Evolutionary conservation across 1,139 yeast species (phyloP).

Genomic region (Hanseniaspora sp.): DNA sequence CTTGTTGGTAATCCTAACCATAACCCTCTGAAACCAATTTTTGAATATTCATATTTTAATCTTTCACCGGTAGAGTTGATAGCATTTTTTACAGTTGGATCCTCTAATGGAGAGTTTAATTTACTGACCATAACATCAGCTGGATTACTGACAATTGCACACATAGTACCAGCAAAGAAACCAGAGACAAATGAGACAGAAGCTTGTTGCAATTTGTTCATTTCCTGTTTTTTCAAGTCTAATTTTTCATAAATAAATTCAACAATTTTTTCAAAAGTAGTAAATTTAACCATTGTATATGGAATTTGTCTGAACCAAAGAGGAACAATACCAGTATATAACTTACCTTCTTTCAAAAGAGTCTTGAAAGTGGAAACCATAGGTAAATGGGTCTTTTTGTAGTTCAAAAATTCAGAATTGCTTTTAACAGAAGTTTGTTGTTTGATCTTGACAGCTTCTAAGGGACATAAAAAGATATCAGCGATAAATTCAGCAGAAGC

Average conservation of each 20-base stretch:
- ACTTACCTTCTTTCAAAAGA: constrained; percentile 19
- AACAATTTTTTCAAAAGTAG: constrained; percentile 83
- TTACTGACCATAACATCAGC: constrained; percentile 96
- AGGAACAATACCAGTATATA: constrained; percentile 81
- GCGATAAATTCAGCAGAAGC: constrained; percentile 91
- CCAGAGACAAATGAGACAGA: constrained; percentile 92
- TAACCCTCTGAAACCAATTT: constrained; percentile 78
- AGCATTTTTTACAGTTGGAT: constrained; percentile 46
- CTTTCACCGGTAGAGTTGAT: constrained; percentile 61
- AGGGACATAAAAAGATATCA: constrained; percentile 79
- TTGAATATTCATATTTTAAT: constrained; percentile 56
- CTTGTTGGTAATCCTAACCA: constrained; percentile 94
- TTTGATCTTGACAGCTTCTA: constrained; percentile 84
- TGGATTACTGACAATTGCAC: constrained; percentile 91
- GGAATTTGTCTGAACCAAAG: constrained; percentile 94
- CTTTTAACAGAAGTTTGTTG: constrained; percentile 66
- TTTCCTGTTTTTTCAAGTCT: constrained; percentile 44
- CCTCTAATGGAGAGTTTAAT: constrained; percentile 38
- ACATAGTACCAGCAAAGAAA: constrained; percentile 89
- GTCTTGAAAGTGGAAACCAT: constrained; percentile 9
- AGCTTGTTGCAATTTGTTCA: constrained; percentile 59
- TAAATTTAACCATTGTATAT: constrained; percentile 92
- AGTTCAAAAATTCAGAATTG: constrained; percentile 7
- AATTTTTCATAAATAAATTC: constrained; percentile 52
- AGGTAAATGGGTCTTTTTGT: constrained; percentile 1